Percentiles rank a stretch among this genome's conserved stretches.
phyloP scores from a whole-genome alignment of 306 rosid species.

The Neltuma alba region DNA sequence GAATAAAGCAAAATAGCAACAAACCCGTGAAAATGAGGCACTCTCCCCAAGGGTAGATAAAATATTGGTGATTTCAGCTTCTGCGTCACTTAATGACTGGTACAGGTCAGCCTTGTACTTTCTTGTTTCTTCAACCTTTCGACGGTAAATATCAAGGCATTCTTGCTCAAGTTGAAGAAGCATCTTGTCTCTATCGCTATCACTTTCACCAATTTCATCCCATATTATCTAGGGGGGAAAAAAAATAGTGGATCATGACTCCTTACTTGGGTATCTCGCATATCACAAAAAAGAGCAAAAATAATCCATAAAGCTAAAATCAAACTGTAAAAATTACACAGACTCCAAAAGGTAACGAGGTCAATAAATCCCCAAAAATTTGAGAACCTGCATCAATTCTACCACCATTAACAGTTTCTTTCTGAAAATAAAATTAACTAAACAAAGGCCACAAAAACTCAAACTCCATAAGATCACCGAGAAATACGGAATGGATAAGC shows the following conservation, averaged over 20 bases:
- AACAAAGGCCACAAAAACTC: neutral
- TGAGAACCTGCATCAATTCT: neutral
- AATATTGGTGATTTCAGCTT: conserved; percentile 57
- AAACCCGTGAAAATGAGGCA: conserved; percentile 54
- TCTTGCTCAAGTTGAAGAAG: conserved; percentile 93
- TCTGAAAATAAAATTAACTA: neutral
- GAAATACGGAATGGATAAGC: neutral
- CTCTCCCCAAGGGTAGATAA: conserved; percentile 69
- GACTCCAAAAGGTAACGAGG: neutral
- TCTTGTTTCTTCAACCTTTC: conserved; percentile 77
- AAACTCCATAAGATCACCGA: neutral
- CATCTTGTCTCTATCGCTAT: conserved; percentile 74
- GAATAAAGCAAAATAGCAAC: conserved; percentile 20
- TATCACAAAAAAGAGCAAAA: conserved; percentile 1
- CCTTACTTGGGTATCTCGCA: neutral
- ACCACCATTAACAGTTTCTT: neutral
- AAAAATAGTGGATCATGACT: conserved; percentile 3
- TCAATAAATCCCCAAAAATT: neutral
- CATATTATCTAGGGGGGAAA: conserved; percentile 65
- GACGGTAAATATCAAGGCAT: conserved; percentile 81
- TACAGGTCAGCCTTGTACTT: conserved; percentile 70
- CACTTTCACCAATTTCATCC: conserved; percentile 95
- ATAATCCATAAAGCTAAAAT: neutral
- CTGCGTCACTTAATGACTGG: conserved; percentile 63
- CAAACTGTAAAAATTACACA: neutral